Evolutionary conservation across 2,329 filamentous ascomycete genomes (phyloP), one percentile per base, ranked within the genome.

Genomic region (Aquanectria penicillioides): DNA sequence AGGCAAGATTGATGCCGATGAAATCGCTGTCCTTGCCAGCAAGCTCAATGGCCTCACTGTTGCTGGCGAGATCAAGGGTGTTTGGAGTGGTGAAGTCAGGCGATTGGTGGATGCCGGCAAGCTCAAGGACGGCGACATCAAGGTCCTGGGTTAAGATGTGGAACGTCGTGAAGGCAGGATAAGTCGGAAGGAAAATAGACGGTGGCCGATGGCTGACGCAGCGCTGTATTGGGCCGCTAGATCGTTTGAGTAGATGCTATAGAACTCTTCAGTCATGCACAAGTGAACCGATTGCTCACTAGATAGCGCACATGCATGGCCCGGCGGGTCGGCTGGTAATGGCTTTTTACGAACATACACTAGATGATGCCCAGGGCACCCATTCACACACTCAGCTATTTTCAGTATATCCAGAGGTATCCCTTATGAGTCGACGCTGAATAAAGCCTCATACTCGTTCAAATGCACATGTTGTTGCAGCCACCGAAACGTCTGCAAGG

Each of bases 1-100:
- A 80, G 83, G 83, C 78, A 97, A 94, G 86, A 88, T 97, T 67
- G 94, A 97, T 67, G 82, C 91, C 53, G 94, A 97, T 69, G 94
- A 98, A 84, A 87, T 98, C 71, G 94, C 94, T 34, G 85, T 84
- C 18, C 81, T 99, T 57, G 93, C 94, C 29, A 83, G 81, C 69
- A 94, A 94, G 81, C 86, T 99, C 59, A 89, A 87, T 71, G 86
- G 88, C 38, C 84, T 92, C 70, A 96, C 92, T 77, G 88, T 94
- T 62, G 88, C 88, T 17, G 87, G 86, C 65, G 92, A 93, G 76
- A 94, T 99, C 77, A 97, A 96, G 87, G 80, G 79, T 53, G 88
- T 93, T 51, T 98, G 94, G 86, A 81, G 80, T 65, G 89, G 83
- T 38, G 92, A 97, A 83, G 88, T 90, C 53, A 87, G 90, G 83